A percentile compares a stretch with the other conserved stretches of the same genome.
These are phyloP conservation scores for Stephania japonica DNA, from an alignment of 164 flowering plant species.

Conservation along the genomic window DNA sequence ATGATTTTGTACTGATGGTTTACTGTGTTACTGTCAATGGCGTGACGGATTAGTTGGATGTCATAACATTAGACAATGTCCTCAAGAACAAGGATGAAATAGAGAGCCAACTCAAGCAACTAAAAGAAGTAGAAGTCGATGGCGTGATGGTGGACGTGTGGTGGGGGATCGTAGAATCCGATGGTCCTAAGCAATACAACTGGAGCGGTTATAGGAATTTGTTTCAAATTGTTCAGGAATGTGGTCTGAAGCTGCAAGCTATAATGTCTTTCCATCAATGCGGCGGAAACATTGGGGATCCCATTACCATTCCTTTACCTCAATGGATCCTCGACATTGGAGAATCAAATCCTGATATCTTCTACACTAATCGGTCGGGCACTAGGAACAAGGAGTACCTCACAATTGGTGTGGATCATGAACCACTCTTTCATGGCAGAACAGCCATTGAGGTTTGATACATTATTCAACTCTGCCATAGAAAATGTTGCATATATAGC, in stretches of 20 bases:
- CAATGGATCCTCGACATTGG: conserved; percentile 64
- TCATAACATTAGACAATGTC: conserved; percentile 44
- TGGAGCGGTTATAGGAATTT: conserved; percentile 70
- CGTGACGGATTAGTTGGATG: conserved; percentile 44
- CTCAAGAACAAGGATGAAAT: conserved; percentile 33
- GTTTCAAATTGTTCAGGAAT: conserved; percentile 44
- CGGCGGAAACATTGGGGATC: conserved; percentile 81
- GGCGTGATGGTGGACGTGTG: conserved; percentile 93
- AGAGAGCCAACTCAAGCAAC: conserved; percentile 52
- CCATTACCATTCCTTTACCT: conserved; percentile 62
- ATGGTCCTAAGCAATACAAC: conserved; percentile 61
- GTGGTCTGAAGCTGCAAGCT: conserved; percentile 61
- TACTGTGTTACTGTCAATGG: neutral
- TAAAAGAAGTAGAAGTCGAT: conserved; percentile 57
- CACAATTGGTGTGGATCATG: conserved; percentile 56
- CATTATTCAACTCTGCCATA: neutral
- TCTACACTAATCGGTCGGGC: conserved; percentile 63
- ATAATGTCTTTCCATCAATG: conserved; percentile 92
- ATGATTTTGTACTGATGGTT: neutral
- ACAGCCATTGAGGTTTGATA: conserved; percentile 59
- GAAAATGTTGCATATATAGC: too few relatives aligned
- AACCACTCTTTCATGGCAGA: conserved; percentile 59
- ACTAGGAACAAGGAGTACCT: conserved; percentile 61
- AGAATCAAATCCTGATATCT: conserved; percentile 62
- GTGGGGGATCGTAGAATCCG: conserved; percentile 82